Percentiles rank a stretch among this genome's conserved stretches.
These are phyloP conservation scores for Candida adriatica DNA, from an alignment of 805 yeast species.

Conservation along the genomic window DNA sequence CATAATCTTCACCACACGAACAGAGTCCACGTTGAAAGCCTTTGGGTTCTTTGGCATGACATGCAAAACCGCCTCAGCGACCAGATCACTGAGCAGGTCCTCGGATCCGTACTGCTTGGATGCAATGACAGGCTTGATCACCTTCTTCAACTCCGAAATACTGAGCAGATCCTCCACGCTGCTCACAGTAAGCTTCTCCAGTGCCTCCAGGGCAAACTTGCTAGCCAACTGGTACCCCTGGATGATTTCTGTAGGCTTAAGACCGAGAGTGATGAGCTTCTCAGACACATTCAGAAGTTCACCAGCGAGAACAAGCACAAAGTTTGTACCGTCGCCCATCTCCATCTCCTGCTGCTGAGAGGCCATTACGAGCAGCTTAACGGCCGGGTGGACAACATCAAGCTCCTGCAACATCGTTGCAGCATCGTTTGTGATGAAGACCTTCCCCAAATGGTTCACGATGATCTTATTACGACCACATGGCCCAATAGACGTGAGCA, in stretches of 20 bases:
- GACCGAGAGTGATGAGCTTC: slow-evolving; percentile 74
- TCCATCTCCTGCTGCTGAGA: slow-evolving; percentile 94
- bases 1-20: slow-evolving; percentile 95
- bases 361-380: slow-evolving; percentile 91
- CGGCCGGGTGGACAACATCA: slow-evolving; percentile 96
- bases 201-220: slow-evolving; percentile 59
- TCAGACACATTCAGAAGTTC: slow-evolving; percentile 85
- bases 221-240: slow-evolving; percentile 91
- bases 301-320: slow-evolving; percentile 89
- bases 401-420: slow-evolving; percentile 92
- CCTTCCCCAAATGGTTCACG: slow-evolving; percentile 79
- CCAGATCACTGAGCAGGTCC: slow-evolving; percentile 65
- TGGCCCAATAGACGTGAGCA: slow-evolving; percentile 94
- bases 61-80: slow-evolving; percentile 76
- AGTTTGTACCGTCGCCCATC: slow-evolving; percentile 94
- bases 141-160: slow-evolving; percentile 54
- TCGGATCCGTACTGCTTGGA: slow-evolving; percentile 93
- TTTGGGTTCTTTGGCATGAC: slow-evolving; percentile 57
- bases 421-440: slow-evolving; percentile 93
- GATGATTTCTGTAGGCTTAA: slow-evolving; percentile 85
- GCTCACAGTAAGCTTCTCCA: slow-evolving; percentile 60
- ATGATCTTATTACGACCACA: slow-evolving; percentile 95
- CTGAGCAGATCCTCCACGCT: slow-evolving; percentile 51
- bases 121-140: slow-evolving; percentile 80
- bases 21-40: slow-evolving; percentile 81